Evolutionary conservation across 805 yeast species (phyloP), one percentile per base, ranked within the genome.

Genomic region (Metschnikowia aberdeeniae): DNA sequence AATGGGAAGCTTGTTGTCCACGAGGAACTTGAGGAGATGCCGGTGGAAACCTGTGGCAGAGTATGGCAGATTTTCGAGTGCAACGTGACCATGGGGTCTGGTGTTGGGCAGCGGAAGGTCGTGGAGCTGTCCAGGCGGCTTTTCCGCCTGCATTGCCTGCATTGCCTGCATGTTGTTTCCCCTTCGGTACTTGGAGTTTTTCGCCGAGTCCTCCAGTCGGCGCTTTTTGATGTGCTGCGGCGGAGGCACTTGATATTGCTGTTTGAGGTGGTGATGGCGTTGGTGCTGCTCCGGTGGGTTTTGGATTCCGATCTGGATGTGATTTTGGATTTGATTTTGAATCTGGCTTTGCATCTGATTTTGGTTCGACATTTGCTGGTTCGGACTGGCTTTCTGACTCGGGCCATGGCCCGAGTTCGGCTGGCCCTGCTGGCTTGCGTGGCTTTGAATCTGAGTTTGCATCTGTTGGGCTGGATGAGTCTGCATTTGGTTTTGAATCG

Each of bases 1-100:
- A 27, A 77, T 67, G 0, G 78, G 70, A 9, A 78, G 60, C 54
- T 76, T 76, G 58, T 78, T 75, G n/a, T 77, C 82, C 12, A 73
- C 66, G 32, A 78, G 57, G 46, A 78, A 78, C 50, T 65, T 69
- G 66, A 77, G 63, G 26, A 78, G 58, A 49, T 77, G 78, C 49
- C 70, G 72, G 47, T 76, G 82, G 55, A 78, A 76, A 50, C 70
- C 73, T 56, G 65, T 58, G 13, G 68, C 59, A 1, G 80, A 55
- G 56, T 77, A 78, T 1, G 75, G 72, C 7, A 68, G 42, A 44
- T 68, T 68, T 40, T 76, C 80, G 34, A 39, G 42, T 8, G 35
- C 19, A 20, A 35, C 35, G 7, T 22, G 26, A 3, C 26, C 26
- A 22, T 22, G 26, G 8, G 26, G 8, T 22, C 26, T 22, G 9